Evolutionary conservation across 2,329 filamentous ascomycete genomes (phyloP), one percentile per base, ranked within the genome.

Genomic region (Cyclaneusma minus): DNA sequence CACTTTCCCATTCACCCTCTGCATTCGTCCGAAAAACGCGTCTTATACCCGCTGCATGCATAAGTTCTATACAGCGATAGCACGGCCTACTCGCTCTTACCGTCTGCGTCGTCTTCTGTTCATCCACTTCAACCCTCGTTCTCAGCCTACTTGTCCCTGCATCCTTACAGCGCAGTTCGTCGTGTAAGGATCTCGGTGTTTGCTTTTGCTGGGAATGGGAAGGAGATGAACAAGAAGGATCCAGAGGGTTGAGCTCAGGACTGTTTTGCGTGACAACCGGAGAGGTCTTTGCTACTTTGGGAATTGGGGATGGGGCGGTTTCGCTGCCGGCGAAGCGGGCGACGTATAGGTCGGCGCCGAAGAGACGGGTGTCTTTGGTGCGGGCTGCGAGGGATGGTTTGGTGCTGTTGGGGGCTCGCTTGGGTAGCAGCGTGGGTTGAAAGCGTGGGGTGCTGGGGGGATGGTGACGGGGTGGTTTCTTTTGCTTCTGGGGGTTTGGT

Each of bases 1-100:
- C 58, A 22, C 52, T 50, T 36, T 64, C 56, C 62, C 61, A 66
- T 10, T 41, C 34, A 1, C 61, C 60, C n/a, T 45, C 39, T 7
- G 48, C 45, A 22, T 53, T 60, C 2, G 61, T 64, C 62, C 59
- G 65, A 38, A 62, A 64, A 0, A 64, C 59, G 8, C 61, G 51
- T 35, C 58, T 60, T 38, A 66, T 60, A 8, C 60, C 61, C 2
- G 56, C 57, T 3, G 53, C 52, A 30, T 62, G 47, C 60, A 66
- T 64, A 37, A 60, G 60, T 3, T 47, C 44, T 10, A 64, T 52
- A 36, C 60, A 67, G 3, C 59, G 50, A 37, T 67, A 65, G 41
- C 62, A 66, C 1, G 60, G 61, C 4, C 54, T 49, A 4, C 59
- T 64, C 5, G 52, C 45, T 15, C 45, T 43, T 9, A 53, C n/a